A percentile compares a stretch with the other conserved stretches of the same genome.
phyloP scores from a whole-genome alignment of 345 rosid species.

The Leavenworthia alabamica region DNA sequence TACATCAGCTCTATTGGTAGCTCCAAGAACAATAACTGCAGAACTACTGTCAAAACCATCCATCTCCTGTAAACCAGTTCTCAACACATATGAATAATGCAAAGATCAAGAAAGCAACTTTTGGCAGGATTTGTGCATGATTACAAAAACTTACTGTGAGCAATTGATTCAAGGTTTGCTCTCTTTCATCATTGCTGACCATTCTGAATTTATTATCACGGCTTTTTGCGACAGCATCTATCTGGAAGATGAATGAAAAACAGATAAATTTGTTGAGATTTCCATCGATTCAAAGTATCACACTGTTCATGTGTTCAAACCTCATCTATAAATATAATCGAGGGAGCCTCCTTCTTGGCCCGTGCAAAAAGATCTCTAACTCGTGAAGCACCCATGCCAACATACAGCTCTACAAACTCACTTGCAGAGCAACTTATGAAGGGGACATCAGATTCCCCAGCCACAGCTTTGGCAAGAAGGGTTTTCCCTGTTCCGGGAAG shows the following conservation, averaged over 20 bases:
- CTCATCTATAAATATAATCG: slow-evolving; percentile 95
- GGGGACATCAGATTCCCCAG: slow-evolving; percentile 96
- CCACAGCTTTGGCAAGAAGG: slow-evolving; percentile 86
- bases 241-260: slow-evolving; percentile 41
- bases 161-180: slow-evolving; percentile 95
- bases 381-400: slow-evolving; percentile 99
- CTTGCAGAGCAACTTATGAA: slow-evolving; percentile 96
- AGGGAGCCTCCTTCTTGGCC: slow-evolving; percentile 98
- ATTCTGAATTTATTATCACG: slow-evolving; percentile 93
- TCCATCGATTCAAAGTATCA: neutral
- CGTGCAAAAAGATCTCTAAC: slow-evolving; percentile 94
- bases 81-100: neutral
- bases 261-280: neutral
- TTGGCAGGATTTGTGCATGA: neutral
- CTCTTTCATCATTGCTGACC: slow-evolving; percentile 92
- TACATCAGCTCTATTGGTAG: slow-evolving; percentile 97
- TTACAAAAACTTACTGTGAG: slow-evolving; percentile 61
- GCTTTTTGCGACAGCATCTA: slow-evolving; percentile 98
- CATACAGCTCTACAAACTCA: slow-evolving; percentile 90
- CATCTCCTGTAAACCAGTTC: slow-evolving; percentile 69
- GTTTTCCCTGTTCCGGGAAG: slow-evolving; percentile 99
- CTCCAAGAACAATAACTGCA: slow-evolving; percentile 96
- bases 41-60: slow-evolving; percentile 98
- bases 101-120: neutral
- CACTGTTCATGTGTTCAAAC: slow-evolving; percentile 32